phyloP scores from a whole-genome alignment of 2,329 filamentous ascomycete species.

The Aspergillus flavus region DNA sequence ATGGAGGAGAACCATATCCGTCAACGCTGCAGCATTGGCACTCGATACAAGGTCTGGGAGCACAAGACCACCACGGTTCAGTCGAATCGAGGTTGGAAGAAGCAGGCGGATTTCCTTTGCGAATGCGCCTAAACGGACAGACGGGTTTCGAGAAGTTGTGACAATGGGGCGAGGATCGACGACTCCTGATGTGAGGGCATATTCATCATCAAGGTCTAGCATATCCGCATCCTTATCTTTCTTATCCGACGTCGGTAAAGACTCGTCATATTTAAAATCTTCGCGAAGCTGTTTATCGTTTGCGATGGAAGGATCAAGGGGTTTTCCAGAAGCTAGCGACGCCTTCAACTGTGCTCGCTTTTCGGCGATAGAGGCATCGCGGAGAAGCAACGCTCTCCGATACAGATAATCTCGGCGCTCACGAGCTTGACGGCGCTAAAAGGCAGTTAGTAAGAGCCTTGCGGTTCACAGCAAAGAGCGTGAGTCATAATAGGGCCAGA shows the following conservation, averaged over 20 bases:
- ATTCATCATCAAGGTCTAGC: slow-evolving; percentile 87
- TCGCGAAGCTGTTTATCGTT: slow-evolving; percentile 82
- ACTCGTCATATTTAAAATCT: slow-evolving; percentile 94
- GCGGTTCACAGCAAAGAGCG: background rate
- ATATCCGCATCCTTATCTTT: slow-evolving; percentile 81
- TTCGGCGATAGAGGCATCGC: slow-evolving; percentile 89
- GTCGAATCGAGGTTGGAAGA: slow-evolving; percentile 79
- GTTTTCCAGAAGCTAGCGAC: slow-evolving; percentile 85
- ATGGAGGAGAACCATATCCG: slow-evolving; percentile 83
- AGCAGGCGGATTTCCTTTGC: slow-evolving; percentile 87
- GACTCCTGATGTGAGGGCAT: slow-evolving; percentile 85
- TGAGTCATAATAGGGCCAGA: background rate
- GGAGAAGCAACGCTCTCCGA: slow-evolving; percentile 80
- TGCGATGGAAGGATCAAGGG: slow-evolving; percentile 77
- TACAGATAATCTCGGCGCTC: slow-evolving; percentile 88
- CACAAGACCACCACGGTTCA: slow-evolving; percentile 91
- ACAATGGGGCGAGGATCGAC: slow-evolving; percentile 87
- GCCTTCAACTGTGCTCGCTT: slow-evolving; percentile 85
- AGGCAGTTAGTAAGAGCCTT: background rate
- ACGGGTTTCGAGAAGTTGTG: slow-evolving; percentile 87
- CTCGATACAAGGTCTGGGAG: slow-evolving; percentile 82
- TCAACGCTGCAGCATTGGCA: slow-evolving; percentile 76
- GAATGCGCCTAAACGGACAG: slow-evolving; percentile 81
- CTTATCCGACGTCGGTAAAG: slow-evolving; percentile 59
- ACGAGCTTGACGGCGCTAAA: slow-evolving; percentile 70